phyloP scores from a whole-genome alignment of 345 rosid species.

The Eucalyptus camaldulensis region DNA sequence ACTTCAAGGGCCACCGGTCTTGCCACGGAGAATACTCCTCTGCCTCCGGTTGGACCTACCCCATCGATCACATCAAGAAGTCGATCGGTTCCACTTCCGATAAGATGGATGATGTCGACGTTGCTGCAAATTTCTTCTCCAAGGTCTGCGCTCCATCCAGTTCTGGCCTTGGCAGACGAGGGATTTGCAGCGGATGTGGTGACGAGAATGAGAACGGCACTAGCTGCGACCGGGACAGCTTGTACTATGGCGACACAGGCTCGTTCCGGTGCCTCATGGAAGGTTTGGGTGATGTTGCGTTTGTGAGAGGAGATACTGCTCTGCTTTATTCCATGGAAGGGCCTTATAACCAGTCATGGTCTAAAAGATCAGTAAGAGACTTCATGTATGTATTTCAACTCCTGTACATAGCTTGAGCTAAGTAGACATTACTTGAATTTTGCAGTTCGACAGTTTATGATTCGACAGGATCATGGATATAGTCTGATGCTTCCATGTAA shows the following conservation, averaged over 20 bases:
- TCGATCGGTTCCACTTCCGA: not conserved
- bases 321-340: conserved; percentile 18
- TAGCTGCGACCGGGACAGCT: not conserved
- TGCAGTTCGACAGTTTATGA: not conserved
- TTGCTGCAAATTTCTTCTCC: conserved; percentile 10
- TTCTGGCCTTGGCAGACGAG: not conserved
- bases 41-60: conserved; percentile 28
- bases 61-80: conserved; percentile 5
- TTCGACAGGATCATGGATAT: not conserved
- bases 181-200: conserved; percentile 5
- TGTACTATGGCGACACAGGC: conserved; percentile 9
- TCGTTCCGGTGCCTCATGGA: conserved; percentile 24
- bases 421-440: not conserved
- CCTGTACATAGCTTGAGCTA: not conserved
- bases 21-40: conserved; percentile 22
- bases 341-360: conserved; percentile 17
- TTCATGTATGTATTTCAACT: conserved; percentile 8
- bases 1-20: conserved; percentile 13
- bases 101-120: not conserved
- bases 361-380: conserved; percentile 14
- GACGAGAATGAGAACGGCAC: not conserved
- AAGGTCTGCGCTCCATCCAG: conserved; percentile 17
- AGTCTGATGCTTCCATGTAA: not conserved
- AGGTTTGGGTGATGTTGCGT: conserved; percentile 25
- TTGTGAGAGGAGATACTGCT: conserved; percentile 17